Evolutionary conservation across 495 filamentous ascomycete genomes (phyloP).

Genomic region (Podospora pseudopauciseta): DNA sequence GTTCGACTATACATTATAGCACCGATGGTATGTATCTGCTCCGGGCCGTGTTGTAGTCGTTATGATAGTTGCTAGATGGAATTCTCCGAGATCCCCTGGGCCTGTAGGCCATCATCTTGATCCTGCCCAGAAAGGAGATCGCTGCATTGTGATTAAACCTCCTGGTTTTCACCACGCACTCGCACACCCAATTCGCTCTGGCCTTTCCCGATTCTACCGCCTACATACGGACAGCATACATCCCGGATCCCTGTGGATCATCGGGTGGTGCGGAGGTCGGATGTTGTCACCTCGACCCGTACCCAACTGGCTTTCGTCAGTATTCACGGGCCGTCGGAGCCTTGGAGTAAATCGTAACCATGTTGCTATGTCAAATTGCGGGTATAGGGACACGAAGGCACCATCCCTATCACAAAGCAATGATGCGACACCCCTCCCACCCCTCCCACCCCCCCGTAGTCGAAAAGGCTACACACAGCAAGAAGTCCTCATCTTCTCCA

Average conservation of each 20-base stretch:
- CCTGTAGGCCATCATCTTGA: not conserved
- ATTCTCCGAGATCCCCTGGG: not conserved
- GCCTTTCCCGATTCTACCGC: slow-evolving; percentile 11
- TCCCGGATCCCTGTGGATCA: slow-evolving; percentile 7
- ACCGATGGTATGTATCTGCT: not conserved
- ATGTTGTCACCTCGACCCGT: not conserved
- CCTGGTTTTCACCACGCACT: not conserved
- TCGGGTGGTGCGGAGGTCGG: slow-evolving; percentile 10
- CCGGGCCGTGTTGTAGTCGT: not conserved
- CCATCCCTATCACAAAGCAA: not conserved
- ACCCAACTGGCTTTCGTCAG: not conserved
- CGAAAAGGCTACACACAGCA: not conserved
- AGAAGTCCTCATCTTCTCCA: not conserved
- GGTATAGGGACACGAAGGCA: too few species aligned
- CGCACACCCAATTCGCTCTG: not conserved
- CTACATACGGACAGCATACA: slow-evolving; percentile 12
- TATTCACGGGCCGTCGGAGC: not conserved
- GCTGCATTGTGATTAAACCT: slow-evolving; percentile 6
- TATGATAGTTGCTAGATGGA: not conserved
- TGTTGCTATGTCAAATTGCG: too few species aligned
- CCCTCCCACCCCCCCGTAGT: not conserved
- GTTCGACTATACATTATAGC: not conserved
- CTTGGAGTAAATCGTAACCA: too few species aligned
- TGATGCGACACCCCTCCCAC: not conserved
- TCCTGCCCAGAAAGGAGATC: slow-evolving; percentile 1